Evolutionary conservation across 495 filamentous ascomycete genomes (phyloP).

Genomic region (Cenococcum geophilum): DNA sequence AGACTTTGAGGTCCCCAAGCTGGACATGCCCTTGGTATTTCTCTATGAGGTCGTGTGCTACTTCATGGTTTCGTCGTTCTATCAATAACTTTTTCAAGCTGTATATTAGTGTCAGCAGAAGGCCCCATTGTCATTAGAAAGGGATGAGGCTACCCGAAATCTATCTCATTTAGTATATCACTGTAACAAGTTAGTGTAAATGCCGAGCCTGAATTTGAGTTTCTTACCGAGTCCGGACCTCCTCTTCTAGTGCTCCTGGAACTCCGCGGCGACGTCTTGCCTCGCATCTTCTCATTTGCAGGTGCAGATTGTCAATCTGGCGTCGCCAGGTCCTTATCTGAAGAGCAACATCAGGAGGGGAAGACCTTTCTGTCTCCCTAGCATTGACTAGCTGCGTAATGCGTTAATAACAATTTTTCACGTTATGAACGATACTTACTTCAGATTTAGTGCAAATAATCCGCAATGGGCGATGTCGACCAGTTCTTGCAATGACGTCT

Average conservation of each 20-base stretch:
- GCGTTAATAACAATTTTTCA: background rate
- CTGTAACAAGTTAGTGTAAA: background rate
- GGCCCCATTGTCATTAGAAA: background rate
- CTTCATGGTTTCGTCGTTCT: slow-evolving; percentile 16
- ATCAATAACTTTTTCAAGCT: slow-evolving; percentile 18
- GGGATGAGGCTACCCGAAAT: slow-evolving; percentile 2
- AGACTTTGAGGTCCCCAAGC: slow-evolving; percentile 16
- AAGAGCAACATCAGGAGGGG: slow-evolving; percentile 7
- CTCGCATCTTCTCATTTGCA: slow-evolving; percentile 18
- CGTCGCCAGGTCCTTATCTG: slow-evolving; percentile 18
- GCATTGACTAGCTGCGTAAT: background rate
- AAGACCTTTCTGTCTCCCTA: slow-evolving; percentile 7
- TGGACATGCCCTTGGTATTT: slow-evolving; percentile 13
- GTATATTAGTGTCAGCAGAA: background rate
- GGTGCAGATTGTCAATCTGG: slow-evolving; percentile 17
- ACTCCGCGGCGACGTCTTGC: slow-evolving; percentile 17
- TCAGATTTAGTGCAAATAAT: slow-evolving; percentile 25
- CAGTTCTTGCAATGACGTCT: slow-evolving; percentile 16
- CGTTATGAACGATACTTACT: background rate
- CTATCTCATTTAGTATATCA: slow-evolving; percentile 19
- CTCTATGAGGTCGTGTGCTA: slow-evolving; percentile 14
- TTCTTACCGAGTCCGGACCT: slow-evolving; percentile 8
- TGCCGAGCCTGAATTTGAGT: background rate
- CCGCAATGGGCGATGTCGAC: slow-evolving; percentile 19
- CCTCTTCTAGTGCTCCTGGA: slow-evolving; percentile 17